Evolutionary conservation across 2,329 filamentous ascomycete species (phyloP), one percentile per base, ranked within the genome.

Genomic region (Helminthosporium solani): DNA sequence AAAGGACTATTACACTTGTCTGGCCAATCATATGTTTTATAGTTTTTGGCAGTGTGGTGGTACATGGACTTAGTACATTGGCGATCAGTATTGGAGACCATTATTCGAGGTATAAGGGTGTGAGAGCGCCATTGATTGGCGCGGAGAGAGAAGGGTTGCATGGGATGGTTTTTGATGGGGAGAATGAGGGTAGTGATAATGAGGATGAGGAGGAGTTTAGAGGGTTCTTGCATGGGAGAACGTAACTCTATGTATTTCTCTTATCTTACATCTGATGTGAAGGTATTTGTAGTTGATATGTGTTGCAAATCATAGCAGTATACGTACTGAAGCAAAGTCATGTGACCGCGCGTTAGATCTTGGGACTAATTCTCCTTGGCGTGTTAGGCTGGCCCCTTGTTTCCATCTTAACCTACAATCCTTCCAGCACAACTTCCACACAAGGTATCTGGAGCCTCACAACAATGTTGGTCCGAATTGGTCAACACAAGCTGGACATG

Each of bases 21-120:
- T 82, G 78, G 77, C 78, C 78, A 0, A 70, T 82, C 0, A 72
- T 82, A 1, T 79, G 75, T 50, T 80, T 80, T 52, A 66, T 80
- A 3, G 77, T 81, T 0, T 56, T 82, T 3, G 76, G 76, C 2
- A 78, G 75, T 49, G 80, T 75, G 3, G 64, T 82, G 48, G 68
- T 82, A 4, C 78, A 82, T 63, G 79, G 79, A 0, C 54, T 81
- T 30, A 78, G 75, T 49, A 78, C 79, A 2, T 57, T 78, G 40
- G 73, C 66, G 0, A 74, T 82, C 46, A 78, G 76, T 50, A 42
- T 82, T 0, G 66, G 62, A 1, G 72, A 75, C 0, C 77, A 81
- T 60, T 76, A 77, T 50, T 58, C 63, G 3, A 64, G 76, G 25
- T 59, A 71, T 12, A 70, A 75, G 42, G 73, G 72, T 3, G 72